These are phyloP conservation scores for Persicaria maculosa DNA, from an alignment of 148 eudicot genomes.

Conservation along the genomic window DNA sequence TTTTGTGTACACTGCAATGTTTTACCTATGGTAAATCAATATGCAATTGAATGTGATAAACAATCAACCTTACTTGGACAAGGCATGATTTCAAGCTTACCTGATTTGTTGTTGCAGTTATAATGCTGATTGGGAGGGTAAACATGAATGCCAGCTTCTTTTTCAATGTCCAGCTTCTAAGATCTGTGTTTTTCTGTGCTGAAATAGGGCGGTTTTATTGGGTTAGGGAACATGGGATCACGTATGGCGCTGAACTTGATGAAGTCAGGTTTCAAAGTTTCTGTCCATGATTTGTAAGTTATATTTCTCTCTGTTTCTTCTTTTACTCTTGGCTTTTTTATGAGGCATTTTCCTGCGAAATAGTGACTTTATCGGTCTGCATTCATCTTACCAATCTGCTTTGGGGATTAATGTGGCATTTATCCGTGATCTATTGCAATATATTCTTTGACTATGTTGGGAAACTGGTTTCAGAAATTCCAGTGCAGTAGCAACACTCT, in stretches of 20 bases:
- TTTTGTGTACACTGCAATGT: no score
- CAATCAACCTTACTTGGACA: no score
- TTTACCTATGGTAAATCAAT: no score
- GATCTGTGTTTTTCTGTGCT: no score
- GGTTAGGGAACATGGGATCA: constrained; percentile 96
- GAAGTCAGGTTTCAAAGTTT: constrained; percentile 63
- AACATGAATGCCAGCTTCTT: no score
- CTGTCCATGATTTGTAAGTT: constrained; percentile 68
- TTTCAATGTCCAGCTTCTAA: no score
- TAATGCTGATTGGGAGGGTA: no score
- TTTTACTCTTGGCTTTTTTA: not conserved
- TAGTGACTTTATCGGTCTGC: not conserved
- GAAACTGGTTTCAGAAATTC: constrained; percentile 43
- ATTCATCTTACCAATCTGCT: not conserved
- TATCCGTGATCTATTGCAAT: not conserved
- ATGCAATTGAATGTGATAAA: no score
- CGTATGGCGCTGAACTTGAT: constrained; percentile 78
- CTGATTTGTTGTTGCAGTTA: no score
- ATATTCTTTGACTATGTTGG: constrained; percentile 1
- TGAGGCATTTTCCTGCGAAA: not conserved
- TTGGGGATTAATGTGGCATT: not conserved
- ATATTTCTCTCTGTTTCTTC: not conserved
- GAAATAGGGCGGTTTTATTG: constrained; percentile 97
- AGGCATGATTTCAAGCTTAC: no score
- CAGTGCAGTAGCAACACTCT: constrained; percentile 41